phyloP scores from a whole-genome alignment of 768 basidiomycete genomes.

The Cystobasidiopsis lactophilus region DNA sequence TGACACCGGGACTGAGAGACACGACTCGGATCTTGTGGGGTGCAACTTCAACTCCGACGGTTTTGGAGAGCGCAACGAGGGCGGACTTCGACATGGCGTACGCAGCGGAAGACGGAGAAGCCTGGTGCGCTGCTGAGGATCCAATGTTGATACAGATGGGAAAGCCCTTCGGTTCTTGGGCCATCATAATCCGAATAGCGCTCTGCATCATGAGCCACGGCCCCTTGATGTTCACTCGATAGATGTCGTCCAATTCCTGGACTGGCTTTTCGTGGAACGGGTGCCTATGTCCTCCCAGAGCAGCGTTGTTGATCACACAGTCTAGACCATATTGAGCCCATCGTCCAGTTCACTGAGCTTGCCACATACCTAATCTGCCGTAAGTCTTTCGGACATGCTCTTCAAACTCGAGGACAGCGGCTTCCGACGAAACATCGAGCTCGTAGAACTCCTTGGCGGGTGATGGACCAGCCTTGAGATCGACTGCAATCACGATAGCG shows the following conservation, averaged over 20 bases:
- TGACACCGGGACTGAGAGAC: not conserved
- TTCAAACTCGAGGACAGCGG: too few species aligned
- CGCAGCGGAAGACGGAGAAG: not conserved
- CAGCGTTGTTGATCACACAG: constrained; percentile 2
- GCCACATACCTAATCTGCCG: too few species aligned
- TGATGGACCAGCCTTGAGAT: too few species aligned
- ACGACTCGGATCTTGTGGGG: constrained; percentile 1
- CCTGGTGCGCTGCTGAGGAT: constrained; percentile 1
- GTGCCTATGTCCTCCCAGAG: not conserved
- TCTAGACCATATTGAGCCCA: too few species aligned
- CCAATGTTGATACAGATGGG: constrained; percentile 5
- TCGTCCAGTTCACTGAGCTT: too few species aligned
- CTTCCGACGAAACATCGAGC: too few species aligned
- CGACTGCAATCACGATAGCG: too few species aligned
- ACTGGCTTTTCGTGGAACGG: constrained; percentile 3
- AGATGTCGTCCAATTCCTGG: not conserved
- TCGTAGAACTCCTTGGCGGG: too few species aligned
- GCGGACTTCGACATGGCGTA: constrained; percentile 7
- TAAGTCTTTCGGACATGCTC: too few species aligned
- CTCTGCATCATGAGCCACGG: constrained; percentile 3
- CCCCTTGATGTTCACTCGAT: not conserved
- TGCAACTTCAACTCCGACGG: constrained; percentile 7
- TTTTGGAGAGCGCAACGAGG: constrained; percentile 7
- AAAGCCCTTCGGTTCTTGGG: not conserved
- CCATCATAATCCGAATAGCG: not conserved